Percentiles rank a stretch among this genome's conserved stretches.
phyloP scores from a whole-genome alignment of 2,329 filamentous ascomycete genomes.

The Epichloe uncinata region DNA sequence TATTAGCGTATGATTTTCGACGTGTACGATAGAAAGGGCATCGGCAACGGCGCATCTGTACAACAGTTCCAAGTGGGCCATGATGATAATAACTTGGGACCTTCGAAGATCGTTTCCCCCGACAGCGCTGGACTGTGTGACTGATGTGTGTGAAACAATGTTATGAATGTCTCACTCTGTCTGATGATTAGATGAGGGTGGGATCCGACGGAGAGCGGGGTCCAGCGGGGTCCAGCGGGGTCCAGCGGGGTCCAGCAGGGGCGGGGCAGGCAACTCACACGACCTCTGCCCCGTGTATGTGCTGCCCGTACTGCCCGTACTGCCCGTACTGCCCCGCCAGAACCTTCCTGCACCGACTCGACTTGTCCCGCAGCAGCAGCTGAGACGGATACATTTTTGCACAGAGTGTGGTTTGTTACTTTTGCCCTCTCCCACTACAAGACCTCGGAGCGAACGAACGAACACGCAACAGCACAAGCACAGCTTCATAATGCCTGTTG shows the following conservation, averaged over 20 bases:
- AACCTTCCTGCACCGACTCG: neutral
- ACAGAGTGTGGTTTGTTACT: too few species aligned
- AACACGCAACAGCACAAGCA: neutral
- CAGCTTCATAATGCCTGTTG: conserved; percentile 31
- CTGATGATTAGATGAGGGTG: too few species aligned
- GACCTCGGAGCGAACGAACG: neutral
- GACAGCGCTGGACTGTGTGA: neutral
- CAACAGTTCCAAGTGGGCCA: neutral
- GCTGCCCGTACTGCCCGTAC: neutral
- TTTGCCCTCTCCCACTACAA: too few species aligned
- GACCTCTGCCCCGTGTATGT: neutral
- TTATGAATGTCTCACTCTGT: too few species aligned
- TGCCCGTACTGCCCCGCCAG: neutral
- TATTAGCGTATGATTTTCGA: conserved; percentile 1
- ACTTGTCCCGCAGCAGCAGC: neutral
- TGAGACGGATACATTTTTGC: neutral
- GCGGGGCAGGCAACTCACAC: neutral
- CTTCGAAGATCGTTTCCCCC: neutral
- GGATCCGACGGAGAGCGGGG: neutral
- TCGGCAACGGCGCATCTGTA: conserved; percentile 2
- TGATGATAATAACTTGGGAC: neutral
- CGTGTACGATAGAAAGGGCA: conserved; percentile 2
- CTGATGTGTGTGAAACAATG: neutral
- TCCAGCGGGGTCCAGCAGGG: neutral
- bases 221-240: neutral